Evolutionary conservation across 176 grass and related monocot species (phyloP).

Genomic region (Panicum miliaceum): DNA sequence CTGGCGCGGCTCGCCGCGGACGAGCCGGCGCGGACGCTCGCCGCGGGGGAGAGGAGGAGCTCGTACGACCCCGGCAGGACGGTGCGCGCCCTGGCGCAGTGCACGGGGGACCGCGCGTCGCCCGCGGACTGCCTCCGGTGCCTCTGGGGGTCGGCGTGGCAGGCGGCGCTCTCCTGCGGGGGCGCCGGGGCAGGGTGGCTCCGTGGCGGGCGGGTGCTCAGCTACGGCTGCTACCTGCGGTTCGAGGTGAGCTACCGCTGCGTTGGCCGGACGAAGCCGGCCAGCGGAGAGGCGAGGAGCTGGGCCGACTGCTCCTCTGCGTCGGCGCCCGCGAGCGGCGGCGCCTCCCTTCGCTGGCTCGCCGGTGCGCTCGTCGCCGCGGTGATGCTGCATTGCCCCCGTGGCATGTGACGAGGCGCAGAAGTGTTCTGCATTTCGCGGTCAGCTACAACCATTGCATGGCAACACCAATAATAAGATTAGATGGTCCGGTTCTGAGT

Average conservation of each 20-base stretch:
- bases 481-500: not conserved
- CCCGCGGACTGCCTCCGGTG: not conserved
- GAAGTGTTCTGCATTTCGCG: not conserved
- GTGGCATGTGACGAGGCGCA: not conserved
- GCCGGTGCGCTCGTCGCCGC: not conserved
- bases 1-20: not conserved
- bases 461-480: not conserved
- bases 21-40: not conserved
- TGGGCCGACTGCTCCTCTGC: not conserved
- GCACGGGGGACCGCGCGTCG: not conserved
- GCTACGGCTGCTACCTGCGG: not conserved
- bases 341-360: not conserved
- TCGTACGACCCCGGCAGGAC: not conserved
- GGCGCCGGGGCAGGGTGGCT: not conserved
- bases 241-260: slow-evolving; percentile 1
- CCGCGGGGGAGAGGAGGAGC: not conserved
- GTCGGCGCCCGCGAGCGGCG: not conserved
- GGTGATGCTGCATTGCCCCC: not conserved
- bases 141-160: not conserved
- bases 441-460: no score
- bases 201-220: not conserved
- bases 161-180: not conserved
- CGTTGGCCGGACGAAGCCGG: not conserved
- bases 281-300: not conserved
- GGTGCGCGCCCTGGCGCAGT: not conserved